phyloP scores from a whole-genome alignment of 306 rosid genomes.

The Cajanus cajan region DNA sequence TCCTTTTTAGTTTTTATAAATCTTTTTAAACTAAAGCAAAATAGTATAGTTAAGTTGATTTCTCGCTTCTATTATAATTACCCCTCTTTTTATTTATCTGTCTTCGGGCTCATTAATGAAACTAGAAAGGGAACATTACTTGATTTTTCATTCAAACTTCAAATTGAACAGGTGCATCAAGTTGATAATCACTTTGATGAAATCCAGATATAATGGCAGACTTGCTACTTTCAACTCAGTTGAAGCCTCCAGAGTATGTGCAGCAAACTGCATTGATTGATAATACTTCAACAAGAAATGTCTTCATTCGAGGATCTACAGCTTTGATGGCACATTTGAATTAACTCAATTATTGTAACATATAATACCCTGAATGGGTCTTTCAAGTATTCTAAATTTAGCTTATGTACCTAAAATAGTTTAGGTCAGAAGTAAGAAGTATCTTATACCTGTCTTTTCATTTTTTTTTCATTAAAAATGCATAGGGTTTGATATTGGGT shows the following conservation, averaged over 20 bases:
- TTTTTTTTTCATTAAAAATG: background rate
- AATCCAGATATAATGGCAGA: background rate
- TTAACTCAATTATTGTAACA: background rate
- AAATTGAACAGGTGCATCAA: background rate
- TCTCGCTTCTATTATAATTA: background rate
- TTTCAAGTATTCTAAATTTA: background rate
- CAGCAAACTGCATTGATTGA: background rate
- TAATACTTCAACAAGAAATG: slow-evolving; percentile 3
- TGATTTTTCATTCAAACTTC: background rate
- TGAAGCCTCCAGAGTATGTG: background rate
- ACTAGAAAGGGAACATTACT: background rate
- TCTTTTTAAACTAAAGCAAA: background rate
- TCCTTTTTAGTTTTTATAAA: background rate
- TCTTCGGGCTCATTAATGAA: background rate
- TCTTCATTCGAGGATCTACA: background rate
- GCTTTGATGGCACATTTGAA: slow-evolving; percentile 12
- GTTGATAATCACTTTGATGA: background rate
- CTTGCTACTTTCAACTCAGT: background rate
- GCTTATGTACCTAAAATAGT: background rate
- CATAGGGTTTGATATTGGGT: background rate
- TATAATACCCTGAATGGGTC: background rate
- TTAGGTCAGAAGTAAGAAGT: background rate
- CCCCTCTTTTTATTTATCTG: background rate
- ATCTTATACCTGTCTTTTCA: background rate
- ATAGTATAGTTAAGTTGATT: background rate